Base-by-base conservation (phyloP, 2,329 filamentous ascomycete genomes). In the Penicillium sp. region DNA sequence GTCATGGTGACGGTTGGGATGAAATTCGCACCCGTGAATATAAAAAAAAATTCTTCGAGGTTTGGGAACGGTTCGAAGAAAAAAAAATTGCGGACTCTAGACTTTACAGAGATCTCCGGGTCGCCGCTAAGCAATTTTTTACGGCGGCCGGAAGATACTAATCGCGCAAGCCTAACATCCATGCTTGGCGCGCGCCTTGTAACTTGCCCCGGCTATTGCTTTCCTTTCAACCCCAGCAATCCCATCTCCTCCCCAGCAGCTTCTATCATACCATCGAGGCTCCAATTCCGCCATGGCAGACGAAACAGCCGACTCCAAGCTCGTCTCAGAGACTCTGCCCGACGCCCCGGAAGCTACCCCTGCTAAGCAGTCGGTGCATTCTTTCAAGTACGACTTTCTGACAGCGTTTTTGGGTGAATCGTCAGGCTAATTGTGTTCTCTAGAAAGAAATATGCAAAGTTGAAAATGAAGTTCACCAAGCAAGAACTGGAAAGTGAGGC, bases 371-470 rank as follows among this genome's bases (percentile, higher is more conserved):
- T 85, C 81, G 4, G 87, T 89, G 77, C 89, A 87, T 73, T 90
- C 87, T 49, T 90, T 85, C 84, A 92, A 91, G 85, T 81, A 70
- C 66, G 77, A 51, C 22, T 3, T 26, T 53, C 38, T 60, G 28
- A 42, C 42, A 49, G 17, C 47, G 2, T 37, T 17, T 22, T 9
- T 53, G 15, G 4, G 33, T 44, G 53, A 58, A 35, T 51, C 44
- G 30, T 58, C 55, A 68, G 57, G 70, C 60, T 66, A 58, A 65
- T 44, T 12, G 15, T 26, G 42, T 19, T 50, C 4, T 64, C n/a
- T 53, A 81, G 80, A 65, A 96, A 97, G 81, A 99, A 99, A 83
- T 99, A 96, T 78, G 90, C 89, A 60, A 88, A 92, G 67, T 91
- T 92, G 76, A 95, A 96, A 78, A 86, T 89, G 58, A 84, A 95